Evolutionary conservation across 1,139 yeast species (phyloP), one percentile per base, ranked within the genome.

Genomic region (Petasospora fabianii): DNA sequence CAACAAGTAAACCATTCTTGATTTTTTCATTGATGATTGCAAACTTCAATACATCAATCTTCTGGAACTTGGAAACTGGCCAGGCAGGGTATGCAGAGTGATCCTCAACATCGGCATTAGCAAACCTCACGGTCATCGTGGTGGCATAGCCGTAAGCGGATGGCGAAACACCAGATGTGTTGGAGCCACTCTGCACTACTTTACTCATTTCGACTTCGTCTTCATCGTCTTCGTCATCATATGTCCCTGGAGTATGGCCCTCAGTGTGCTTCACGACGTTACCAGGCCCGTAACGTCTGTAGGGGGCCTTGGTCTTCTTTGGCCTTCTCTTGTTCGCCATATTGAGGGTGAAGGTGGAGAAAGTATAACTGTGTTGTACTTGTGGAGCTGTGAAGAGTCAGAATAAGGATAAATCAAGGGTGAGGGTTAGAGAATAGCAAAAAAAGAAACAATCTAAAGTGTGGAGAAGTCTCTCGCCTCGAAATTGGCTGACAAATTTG

Each of bases 251-350:
- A 34, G 27, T 11, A 22, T 14, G 22, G 24, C 35, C 38, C 34
- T 33, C 36, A 36, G 27, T 38, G 46, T 29, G 42, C 28, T 64
- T 60, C 35, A 61, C 69, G 37, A 73, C 71, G 22, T 73, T 69
- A 28, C 83, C 80, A 49, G 85, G 87, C 13, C 82, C 85, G 60
- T 83, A 84, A 63, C 82, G 75, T 64, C 80, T 73, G 62, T 84
- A 87, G 31, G 92, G 84, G 53, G 83, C 79, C 59, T 82, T 79
- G 41, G 73, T 68, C 69, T 87, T 82, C 68, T 84, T 84, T 13
- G 96, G 88, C 60, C 96, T 72, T 57, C 90, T 65, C 63, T 87
- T 87, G 62, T 87, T 87, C 34, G 88, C 95, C 78, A 87, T 87
- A 10, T 18, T 28, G 18, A 26, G n/a, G 7, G 27, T 24, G 27